Percentiles rank a stretch among this genome's conserved stretches.
These are phyloP conservation scores for Fusarium buharicum DNA, from an alignment of 2,329 filamentous ascomycete genomes.

Conservation along the genomic window DNA sequence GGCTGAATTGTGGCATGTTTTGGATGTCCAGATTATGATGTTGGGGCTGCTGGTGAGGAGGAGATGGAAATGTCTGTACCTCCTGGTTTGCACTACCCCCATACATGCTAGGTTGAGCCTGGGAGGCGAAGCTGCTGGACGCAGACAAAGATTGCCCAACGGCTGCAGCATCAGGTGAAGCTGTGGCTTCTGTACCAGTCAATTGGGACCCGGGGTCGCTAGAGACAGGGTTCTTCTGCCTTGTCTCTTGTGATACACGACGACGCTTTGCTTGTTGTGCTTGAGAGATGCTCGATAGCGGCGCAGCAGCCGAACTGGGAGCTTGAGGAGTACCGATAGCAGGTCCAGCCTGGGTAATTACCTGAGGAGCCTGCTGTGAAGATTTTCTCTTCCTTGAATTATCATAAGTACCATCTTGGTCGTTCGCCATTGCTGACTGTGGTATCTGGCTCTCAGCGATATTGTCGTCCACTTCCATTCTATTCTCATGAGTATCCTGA, in stretches of 20 bases:
- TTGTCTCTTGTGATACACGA: conserved; percentile 40
- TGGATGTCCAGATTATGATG: conserved; percentile 8
- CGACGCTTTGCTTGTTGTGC: conserved; percentile 44
- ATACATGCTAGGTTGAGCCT: conserved; percentile 13
- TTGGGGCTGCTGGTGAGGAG: conserved; percentile 17
- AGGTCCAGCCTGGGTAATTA: background rate
- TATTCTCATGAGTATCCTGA: background rate
- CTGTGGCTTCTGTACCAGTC: conserved; percentile 10
- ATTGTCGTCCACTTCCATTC: background rate
- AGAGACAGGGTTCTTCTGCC: conserved; percentile 16
- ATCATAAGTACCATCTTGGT: background rate
- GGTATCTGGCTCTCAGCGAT: background rate
- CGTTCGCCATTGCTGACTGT: background rate
- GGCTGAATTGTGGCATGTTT: background rate
- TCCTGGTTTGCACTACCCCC: conserved; percentile 10
- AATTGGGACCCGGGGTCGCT: conserved; percentile 20
- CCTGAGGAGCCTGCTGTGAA: conserved; percentile 6
- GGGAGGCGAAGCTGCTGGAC: conserved; percentile 33
- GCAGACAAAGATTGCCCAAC: conserved; percentile 18
- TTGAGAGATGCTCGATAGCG: conserved; percentile 10
- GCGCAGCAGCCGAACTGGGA: background rate
- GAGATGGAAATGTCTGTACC: conserved; percentile 17
- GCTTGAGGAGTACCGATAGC: conserved; percentile 8
- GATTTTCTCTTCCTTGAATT: conserved; percentile 28
- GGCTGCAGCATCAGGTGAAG: conserved; percentile 24